phyloP scores from a whole-genome alignment of 108 stramenopile species.

The Stephanodiscus minutulus region DNA sequence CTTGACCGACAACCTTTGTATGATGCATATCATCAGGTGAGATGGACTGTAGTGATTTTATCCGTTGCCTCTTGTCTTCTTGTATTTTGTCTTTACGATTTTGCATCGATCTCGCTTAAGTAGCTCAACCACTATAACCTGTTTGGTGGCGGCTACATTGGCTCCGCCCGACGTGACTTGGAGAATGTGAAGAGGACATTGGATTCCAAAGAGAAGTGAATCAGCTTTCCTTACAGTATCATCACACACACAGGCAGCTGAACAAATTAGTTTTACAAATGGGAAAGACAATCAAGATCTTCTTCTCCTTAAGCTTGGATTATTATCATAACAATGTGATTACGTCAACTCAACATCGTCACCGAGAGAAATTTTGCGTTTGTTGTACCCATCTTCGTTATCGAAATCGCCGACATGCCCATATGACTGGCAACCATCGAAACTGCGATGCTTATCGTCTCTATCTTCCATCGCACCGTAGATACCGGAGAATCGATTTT shows the following conservation, averaged over 20 bases:
- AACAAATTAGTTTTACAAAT: not conserved
- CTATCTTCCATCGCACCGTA: conserved; percentile 11
- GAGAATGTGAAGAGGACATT: conserved; percentile 48
- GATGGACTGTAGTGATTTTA: not conserved
- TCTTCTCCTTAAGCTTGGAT: too few species aligned
- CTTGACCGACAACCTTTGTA: conserved; percentile 56
- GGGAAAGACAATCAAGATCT: not conserved
- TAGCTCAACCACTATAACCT: conserved; percentile 65
- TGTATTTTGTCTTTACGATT: not conserved
- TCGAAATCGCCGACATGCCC: conserved; percentile 30
- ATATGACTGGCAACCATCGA: not conserved
- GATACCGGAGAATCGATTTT: conserved; percentile 14
- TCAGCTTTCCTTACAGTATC: not conserved
- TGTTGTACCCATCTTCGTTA: conserved; percentile 32
- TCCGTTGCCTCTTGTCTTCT: not conserved
- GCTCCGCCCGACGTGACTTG: conserved; percentile 43
- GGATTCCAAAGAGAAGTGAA: conserved; percentile 24
- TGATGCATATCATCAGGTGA: conserved; percentile 61
- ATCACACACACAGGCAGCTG: not conserved
- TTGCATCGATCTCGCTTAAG: not conserved
- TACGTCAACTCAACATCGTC: conserved; percentile 72
- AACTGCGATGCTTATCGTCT: not conserved
- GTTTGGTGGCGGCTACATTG: conserved; percentile 59
- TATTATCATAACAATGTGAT: conserved; percentile 27
- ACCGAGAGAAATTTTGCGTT: conserved; percentile 54